Percentiles rank a stretch among this genome's conserved stretches.
Conservation (phyloP, 2,329 filamentous ascomycete species). For the Monosporascus ibericus region DNA sequence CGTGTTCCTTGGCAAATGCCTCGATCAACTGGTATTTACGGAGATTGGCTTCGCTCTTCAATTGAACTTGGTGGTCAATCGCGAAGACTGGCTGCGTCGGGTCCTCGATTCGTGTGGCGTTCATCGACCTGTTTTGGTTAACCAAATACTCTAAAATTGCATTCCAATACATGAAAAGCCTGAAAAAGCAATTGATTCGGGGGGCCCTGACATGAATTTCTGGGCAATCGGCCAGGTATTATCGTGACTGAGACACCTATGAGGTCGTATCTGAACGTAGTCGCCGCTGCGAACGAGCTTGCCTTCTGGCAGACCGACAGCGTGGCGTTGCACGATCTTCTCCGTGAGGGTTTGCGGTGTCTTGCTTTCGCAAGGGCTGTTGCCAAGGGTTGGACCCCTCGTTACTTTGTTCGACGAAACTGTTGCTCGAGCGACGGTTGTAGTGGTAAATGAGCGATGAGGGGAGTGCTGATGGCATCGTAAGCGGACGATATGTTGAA, state of each 20-base stretch:
- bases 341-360: conserved; percentile 77
- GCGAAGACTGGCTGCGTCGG: conserved; percentile 73
- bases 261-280: conserved; percentile 71
- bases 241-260: conserved; percentile 80
- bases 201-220: conserved; percentile 57
- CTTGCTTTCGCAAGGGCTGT: too few species aligned
- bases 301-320: conserved; percentile 70
- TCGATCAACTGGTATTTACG: conserved; percentile 76
- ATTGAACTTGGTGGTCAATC: conserved; percentile 84
- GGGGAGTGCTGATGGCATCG: too few species aligned
- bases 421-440: too few species aligned
- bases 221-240: conserved; percentile 69
- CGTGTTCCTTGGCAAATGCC: conserved; percentile 71
- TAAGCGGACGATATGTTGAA: too few species aligned
- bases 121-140: conserved; percentile 49
- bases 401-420: too few species aligned
- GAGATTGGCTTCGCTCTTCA: conserved; percentile 64
- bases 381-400: too few species aligned
- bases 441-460: too few species aligned
- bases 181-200: too few species aligned
- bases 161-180: too few species aligned
- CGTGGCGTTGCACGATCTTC: conserved; percentile 83
- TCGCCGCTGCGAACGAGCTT: conserved; percentile 65
- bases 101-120: conserved; percentile 67
- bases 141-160: too few species aligned